Conservation (phyloP, 2,329 filamentous ascomycete species). For the Trichoderma koningii region DNA sequence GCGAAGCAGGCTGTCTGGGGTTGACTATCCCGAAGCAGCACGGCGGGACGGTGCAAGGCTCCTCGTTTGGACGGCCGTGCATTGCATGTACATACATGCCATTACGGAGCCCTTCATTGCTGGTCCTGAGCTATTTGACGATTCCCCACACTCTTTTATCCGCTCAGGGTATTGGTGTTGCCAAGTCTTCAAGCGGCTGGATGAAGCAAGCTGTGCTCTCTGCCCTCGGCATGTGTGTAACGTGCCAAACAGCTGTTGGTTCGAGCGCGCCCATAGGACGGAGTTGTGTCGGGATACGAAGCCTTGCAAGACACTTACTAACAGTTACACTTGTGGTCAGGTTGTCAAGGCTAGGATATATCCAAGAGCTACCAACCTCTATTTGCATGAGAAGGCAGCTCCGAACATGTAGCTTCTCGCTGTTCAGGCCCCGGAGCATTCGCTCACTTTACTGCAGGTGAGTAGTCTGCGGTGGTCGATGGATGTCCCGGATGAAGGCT, state of each 20-base stretch:
- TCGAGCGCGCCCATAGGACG: neutral
- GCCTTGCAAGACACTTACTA: neutral
- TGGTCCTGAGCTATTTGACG: neutral
- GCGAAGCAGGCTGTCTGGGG: constrained; percentile 16
- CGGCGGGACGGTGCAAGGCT: constrained; percentile 17
- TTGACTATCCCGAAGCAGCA: constrained; percentile 23
- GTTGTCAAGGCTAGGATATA: neutral
- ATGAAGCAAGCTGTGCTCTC: constrained; percentile 8
- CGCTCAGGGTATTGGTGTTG: neutral
- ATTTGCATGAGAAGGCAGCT: neutral
- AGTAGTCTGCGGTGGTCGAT: no score
- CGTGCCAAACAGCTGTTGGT: neutral
- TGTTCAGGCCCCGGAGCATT: constrained; percentile 3
- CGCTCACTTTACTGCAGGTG: neutral
- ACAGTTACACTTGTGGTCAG: neutral
- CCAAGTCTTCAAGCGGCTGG: constrained; percentile 20
- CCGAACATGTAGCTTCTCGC: neutral
- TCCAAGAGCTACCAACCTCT: neutral
- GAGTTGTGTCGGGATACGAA: neutral
- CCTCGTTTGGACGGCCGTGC: constrained; percentile 23
- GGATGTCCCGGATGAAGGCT: constrained; percentile 28
- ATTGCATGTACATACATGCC: constrained; percentile 14
- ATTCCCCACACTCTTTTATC: constrained; percentile 23
- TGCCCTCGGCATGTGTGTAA: neutral
- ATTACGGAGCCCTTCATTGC: constrained; percentile 14